These are phyloP conservation scores for Ascodesmis nigricans DNA, from an alignment of 495 filamentous ascomycete genomes.

Conservation along the genomic window DNA sequence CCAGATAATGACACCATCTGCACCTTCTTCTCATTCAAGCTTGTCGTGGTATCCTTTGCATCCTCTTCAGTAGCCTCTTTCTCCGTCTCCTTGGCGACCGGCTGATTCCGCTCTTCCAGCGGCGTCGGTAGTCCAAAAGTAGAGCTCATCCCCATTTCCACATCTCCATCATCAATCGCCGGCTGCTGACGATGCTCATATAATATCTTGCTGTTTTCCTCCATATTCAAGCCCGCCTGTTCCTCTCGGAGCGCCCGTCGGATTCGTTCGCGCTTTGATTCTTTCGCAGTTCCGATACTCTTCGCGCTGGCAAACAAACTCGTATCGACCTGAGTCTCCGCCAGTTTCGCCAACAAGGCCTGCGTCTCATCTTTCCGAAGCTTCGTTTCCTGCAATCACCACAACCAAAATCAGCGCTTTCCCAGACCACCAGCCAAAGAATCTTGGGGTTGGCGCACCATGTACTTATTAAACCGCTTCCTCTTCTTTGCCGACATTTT, in stretches of 20 bases:
- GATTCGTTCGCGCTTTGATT: slow-evolving; percentile 44
- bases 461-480: slow-evolving; percentile 90
- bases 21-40: slow-evolving; percentile 2
- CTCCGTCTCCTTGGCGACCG: too few relatives aligned
- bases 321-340: slow-evolving; percentile 57
- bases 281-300: slow-evolving; percentile 42
- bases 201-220: slow-evolving; percentile 27
- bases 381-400: slow-evolving; percentile 47
- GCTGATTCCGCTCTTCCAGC: slow-evolving; percentile 22
- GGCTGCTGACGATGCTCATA: slow-evolving; percentile 23
- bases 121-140: background rate
- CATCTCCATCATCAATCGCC: slow-evolving; percentile 9
- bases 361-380: slow-evolving; percentile 83
- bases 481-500: slow-evolving; percentile 79
- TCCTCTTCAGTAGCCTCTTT: slow-evolving; percentile 22
- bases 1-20: background rate
- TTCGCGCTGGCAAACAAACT: slow-evolving; percentile 52
- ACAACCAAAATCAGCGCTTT: slow-evolving; percentile 1
- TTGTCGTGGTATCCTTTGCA: slow-evolving; percentile 1
- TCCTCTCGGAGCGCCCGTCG: slow-evolving; percentile 36
- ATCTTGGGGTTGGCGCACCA: slow-evolving; percentile 29
- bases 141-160: slow-evolving; percentile 2
- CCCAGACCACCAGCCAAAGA: background rate
- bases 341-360: slow-evolving; percentile 61
- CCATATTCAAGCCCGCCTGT: slow-evolving; percentile 33